Percentiles rank a stretch among this genome's conserved stretches.
Conservation (phyloP, 176 grass and related monocot genomes). For the Chloris gayana region DNA sequence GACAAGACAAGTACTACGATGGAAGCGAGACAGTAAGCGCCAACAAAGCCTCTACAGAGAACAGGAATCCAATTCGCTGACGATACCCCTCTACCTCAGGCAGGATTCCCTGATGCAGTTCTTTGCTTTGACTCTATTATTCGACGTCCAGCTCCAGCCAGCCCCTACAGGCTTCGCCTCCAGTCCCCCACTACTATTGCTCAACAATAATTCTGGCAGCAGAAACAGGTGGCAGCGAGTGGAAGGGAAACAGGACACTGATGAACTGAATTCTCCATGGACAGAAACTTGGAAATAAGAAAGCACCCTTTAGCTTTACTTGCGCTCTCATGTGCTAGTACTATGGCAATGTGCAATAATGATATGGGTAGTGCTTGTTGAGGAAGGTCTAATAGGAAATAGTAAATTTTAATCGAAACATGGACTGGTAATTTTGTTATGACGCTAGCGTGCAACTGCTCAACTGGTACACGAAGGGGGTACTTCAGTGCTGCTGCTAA, state of each 20-base stretch:
- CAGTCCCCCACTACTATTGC: slow-evolving; percentile 14
- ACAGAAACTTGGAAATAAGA: neutral
- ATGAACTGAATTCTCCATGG: slow-evolving; percentile 23
- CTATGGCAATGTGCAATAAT: neutral
- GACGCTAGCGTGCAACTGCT: no score
- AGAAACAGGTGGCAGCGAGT: slow-evolving; percentile 1
- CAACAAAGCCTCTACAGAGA: slow-evolving; percentile 33
- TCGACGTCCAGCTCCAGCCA: slow-evolving; percentile 21
- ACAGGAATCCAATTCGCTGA: slow-evolving; percentile 50
- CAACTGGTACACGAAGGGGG: neutral
- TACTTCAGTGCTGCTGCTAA: slow-evolving; percentile 19
- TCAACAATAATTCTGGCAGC: slow-evolving; percentile 37
- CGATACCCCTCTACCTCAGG: neutral
- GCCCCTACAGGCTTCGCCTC: slow-evolving; percentile 19
- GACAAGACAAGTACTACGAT: slow-evolving; percentile 13
- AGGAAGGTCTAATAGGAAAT: neutral
- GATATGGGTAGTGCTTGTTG: slow-evolving; percentile 9
- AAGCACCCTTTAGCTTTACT: slow-evolving; percentile 24
- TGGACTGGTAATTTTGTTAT: neutral
- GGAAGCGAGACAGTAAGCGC: slow-evolving; percentile 15
- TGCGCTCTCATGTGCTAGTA: neutral
- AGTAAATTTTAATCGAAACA: neutral
- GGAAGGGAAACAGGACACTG: neutral
- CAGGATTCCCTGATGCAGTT: slow-evolving; percentile 46
- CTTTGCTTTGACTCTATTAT: slow-evolving; percentile 55